Evolutionary conservation across 1,139 yeast species (phyloP).

Genomic region (Suhomyces atakaporum): DNA sequence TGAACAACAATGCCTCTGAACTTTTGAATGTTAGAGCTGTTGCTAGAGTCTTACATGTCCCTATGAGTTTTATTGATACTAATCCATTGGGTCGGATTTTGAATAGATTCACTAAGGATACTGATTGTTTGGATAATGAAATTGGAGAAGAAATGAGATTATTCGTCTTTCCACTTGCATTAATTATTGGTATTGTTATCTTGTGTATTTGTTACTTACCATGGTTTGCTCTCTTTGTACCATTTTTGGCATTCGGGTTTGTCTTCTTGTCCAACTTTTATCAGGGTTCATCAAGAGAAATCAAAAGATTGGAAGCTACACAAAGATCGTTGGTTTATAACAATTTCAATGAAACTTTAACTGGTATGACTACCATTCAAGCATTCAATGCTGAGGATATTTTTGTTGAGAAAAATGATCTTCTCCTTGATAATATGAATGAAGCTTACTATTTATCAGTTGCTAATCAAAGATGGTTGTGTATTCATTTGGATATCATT

Average conservation of each 20-base stretch:
- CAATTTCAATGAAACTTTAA: constrained; percentile 48
- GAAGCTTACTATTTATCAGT: constrained; percentile 46
- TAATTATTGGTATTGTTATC: constrained; percentile 43
- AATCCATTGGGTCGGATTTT: constrained; percentile 49
- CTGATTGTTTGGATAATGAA: constrained; percentile 50
- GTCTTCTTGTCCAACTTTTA: constrained; percentile 40
- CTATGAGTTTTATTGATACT: constrained; percentile 49
- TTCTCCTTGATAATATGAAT: constrained; percentile 41
- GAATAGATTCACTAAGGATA: constrained; percentile 58
- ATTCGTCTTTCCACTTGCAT: constrained; percentile 42
- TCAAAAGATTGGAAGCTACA: constrained; percentile 46
- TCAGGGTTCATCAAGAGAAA: constrained; percentile 47
- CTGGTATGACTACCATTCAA: constrained; percentile 47
- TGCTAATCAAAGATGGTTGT: constrained; percentile 49
- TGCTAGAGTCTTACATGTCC: constrained; percentile 41
- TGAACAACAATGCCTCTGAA: constrained; percentile 48
- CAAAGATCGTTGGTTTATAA: constrained; percentile 49
- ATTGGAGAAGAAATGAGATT: constrained; percentile 48
- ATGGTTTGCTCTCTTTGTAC: constrained; percentile 49
- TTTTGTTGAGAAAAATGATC: constrained; percentile 39
- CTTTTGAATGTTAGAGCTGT: constrained; percentile 41
- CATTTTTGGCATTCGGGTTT: constrained; percentile 37
- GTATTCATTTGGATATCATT: constrained; percentile 43
- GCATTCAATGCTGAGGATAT: constrained; percentile 35
- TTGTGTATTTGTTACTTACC: constrained; percentile 48